Conservation (phyloP, 345 rosid species). For the Sonneratia alba region DNA sequence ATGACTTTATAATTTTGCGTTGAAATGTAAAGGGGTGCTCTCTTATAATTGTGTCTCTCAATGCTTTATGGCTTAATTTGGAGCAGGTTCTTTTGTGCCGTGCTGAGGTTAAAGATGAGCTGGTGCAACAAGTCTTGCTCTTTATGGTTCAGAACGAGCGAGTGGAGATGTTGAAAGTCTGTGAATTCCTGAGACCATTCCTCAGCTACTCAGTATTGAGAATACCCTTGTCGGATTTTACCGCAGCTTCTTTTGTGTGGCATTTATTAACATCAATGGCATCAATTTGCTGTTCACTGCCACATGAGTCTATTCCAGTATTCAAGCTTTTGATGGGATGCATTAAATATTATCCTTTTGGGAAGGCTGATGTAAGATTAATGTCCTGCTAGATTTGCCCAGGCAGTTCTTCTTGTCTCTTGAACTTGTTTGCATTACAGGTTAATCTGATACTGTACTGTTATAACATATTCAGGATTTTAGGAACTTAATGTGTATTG, state of each 20-base stretch:
- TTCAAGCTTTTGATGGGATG: conserved; percentile 50
- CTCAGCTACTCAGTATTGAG: conserved; percentile 45
- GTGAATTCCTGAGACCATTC: conserved; percentile 71
- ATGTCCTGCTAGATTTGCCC: not conserved
- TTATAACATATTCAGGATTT: conserved; percentile 43
- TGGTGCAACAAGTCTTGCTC: conserved; percentile 57
- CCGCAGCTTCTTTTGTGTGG: conserved; percentile 38
- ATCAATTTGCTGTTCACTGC: conserved; percentile 62
- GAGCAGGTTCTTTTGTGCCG: conserved; percentile 63
- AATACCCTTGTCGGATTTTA: conserved; percentile 33
- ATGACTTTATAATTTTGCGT: not conserved
- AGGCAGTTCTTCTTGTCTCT: not conserved
- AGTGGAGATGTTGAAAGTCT: conserved; percentile 51
- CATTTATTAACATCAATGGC: conserved; percentile 59
- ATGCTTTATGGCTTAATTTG: conserved; percentile 5
- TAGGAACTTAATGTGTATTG: conserved; percentile 28
- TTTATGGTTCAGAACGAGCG: conserved; percentile 41
- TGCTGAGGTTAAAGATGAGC: conserved; percentile 52
- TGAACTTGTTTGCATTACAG: not conserved
- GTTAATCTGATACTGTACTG: conserved; percentile 9
- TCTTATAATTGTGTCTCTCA: conserved; percentile 4
- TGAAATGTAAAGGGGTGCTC: not conserved
- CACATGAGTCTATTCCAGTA: conserved; percentile 47
- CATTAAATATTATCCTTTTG: conserved; percentile 40
- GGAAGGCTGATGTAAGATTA: conserved; percentile 40